These are phyloP conservation scores for Cyberlindnera bimundalis DNA, from an alignment of 805 yeast species.

Conservation along the genomic window DNA sequence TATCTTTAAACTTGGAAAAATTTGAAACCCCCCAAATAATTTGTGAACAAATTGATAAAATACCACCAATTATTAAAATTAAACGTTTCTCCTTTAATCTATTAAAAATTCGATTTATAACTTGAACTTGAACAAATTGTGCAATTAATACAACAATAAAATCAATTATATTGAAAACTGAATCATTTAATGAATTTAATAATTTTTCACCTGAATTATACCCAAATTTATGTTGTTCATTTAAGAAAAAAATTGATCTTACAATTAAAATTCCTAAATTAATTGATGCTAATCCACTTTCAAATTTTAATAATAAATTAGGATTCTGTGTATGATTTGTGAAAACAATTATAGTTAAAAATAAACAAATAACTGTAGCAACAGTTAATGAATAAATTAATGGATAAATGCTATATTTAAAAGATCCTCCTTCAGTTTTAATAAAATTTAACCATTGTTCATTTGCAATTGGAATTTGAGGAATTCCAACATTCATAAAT, in stretches of 20 bases:
- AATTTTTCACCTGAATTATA: conserved; percentile 42
- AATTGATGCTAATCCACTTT: conserved; percentile 50
- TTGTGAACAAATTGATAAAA: conserved; percentile 53
- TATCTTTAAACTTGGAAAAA: conserved; percentile 33
- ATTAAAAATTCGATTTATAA: conserved; percentile 62
- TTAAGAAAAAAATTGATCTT: conserved; percentile 43
- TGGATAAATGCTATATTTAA: conserved; percentile 56
- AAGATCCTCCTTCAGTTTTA: conserved; percentile 38
- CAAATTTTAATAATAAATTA: conserved; percentile 44
- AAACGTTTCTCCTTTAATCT: conserved; percentile 66
- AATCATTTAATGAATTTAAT: conserved; percentile 40
- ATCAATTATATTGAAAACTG: conserved; percentile 52
- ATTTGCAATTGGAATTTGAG: conserved; percentile 40
- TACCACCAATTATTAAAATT: conserved; percentile 55
- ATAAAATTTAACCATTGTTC: conserved; percentile 49
- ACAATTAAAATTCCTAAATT: conserved; percentile 51
- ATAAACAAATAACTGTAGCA: conserved; percentile 62
- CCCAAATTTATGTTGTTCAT: conserved; percentile 40
- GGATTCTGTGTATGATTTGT: conserved; percentile 66
- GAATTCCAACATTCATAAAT: conserved; percentile 27
- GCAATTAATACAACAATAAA: conserved; percentile 53
- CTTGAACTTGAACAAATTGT: conserved; percentile 68
- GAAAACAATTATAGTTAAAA: conserved; percentile 58
- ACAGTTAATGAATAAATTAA: conserved; percentile 59
- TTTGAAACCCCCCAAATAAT: conserved; percentile 68